Evolutionary conservation across 2,329 filamentous ascomycete species (phyloP).

Genomic region (Monascus ruber): DNA sequence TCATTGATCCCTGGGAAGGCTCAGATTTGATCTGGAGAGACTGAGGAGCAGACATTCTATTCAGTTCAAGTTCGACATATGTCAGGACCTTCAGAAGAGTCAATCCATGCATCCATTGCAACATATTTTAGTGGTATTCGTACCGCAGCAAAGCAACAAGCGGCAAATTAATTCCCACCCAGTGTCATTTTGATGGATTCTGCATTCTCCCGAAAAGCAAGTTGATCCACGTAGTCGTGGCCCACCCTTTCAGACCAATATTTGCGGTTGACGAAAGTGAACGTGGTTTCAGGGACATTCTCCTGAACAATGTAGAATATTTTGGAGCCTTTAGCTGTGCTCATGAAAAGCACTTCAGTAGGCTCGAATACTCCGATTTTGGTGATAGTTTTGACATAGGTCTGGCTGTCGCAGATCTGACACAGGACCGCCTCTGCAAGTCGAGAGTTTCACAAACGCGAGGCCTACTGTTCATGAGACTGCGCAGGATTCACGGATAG

Average conservation of each 20-base stretch:
- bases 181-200: slow-evolving; percentile 70
- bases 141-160: slow-evolving; percentile 77
- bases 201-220: slow-evolving; percentile 71
- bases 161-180: slow-evolving; percentile 74
- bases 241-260: slow-evolving; percentile 75
- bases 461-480: slow-evolving; percentile 74
- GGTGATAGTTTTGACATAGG: slow-evolving; percentile 77
- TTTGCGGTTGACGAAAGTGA: slow-evolving; percentile 59
- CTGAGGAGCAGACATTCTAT: slow-evolving; percentile 59
- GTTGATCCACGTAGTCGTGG: slow-evolving; percentile 61
- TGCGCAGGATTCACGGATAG: slow-evolving; percentile 76
- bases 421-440: slow-evolving; percentile 71
- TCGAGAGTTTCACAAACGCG: slow-evolving; percentile 76
- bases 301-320: slow-evolving; percentile 64
- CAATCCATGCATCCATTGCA: slow-evolving; percentile 5
- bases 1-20: slow-evolving; percentile 84
- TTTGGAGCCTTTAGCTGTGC: slow-evolving; percentile 62
- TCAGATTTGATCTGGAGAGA: slow-evolving; percentile 79
- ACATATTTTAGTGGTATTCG: slow-evolving; percentile 17
- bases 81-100: slow-evolving; percentile 53
- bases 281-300: slow-evolving; percentile 51
- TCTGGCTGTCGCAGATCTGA: slow-evolving; percentile 87
- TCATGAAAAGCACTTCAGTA: slow-evolving; percentile 66
- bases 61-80: slow-evolving; percentile 62
- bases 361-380: slow-evolving; percentile 75